These are phyloP conservation scores for Aspergillus sclerotioniger DNA, from an alignment of 495 filamentous ascomycete genomes.

Conservation along the genomic window DNA sequence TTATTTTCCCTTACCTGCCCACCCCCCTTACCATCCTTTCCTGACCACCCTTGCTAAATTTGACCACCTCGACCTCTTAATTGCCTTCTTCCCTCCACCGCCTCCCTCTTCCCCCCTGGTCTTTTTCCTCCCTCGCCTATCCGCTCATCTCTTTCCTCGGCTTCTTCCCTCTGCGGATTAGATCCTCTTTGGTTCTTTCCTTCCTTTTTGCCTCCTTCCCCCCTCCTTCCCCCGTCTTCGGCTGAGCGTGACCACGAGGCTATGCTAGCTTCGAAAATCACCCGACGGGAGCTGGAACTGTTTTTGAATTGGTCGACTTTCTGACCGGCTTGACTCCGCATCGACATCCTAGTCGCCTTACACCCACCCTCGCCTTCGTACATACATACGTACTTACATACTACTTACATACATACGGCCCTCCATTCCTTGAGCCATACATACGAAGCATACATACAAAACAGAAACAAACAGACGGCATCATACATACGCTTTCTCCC, in stretches of 20 bases:
- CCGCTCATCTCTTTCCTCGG: constrained; percentile 23
- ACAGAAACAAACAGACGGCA: not conserved
- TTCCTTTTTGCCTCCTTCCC: not conserved
- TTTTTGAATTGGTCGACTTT: constrained; percentile 27
- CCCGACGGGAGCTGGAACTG: constrained; percentile 28
- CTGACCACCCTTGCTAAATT: constrained; percentile 26
- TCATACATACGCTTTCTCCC: constrained; percentile 8
- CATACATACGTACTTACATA: constrained; percentile 9
- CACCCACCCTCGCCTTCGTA: constrained; percentile 7
- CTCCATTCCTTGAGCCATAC: constrained; percentile 10
- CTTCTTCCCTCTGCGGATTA: constrained; percentile 17
- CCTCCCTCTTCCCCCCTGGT: constrained; percentile 24
- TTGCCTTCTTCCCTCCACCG: constrained; percentile 20
- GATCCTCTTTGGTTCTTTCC: constrained; percentile 4
- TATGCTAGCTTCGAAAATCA: constrained; percentile 35
- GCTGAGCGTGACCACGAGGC: constrained; percentile 29
- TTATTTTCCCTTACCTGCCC: constrained; percentile 11
- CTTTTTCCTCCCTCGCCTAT: constrained; percentile 20
- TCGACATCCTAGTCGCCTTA: constrained; percentile 23
- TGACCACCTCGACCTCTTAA: constrained; percentile 29
- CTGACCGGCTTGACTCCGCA: constrained; percentile 25
- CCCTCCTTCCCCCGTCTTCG: constrained; percentile 8
- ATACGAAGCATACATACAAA: not conserved
- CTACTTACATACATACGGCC: constrained; percentile 19
- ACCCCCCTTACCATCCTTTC: constrained; percentile 16